These are phyloP conservation scores for Andrographis paniculata DNA, from an alignment of 305 asterid genomes.

Conservation along the genomic window DNA sequence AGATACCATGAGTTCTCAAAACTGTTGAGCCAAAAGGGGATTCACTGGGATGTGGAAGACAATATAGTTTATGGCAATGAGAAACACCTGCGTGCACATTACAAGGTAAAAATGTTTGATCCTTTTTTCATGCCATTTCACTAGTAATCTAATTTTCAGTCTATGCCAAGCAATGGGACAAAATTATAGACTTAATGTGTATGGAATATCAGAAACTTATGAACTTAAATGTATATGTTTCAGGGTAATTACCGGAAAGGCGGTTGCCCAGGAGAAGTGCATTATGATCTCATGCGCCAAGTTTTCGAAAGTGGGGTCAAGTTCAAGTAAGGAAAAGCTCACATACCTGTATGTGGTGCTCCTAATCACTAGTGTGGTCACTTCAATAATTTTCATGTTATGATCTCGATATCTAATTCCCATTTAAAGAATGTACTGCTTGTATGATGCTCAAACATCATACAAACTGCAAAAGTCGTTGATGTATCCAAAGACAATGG, in stretches of 20 bases:
- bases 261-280: slow-evolving; percentile 18
- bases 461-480: slow-evolving; percentile 10
- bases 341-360: background rate
- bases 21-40: slow-evolving; percentile 27
- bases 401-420: background rate
- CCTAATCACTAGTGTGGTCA: no score
- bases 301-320: slow-evolving; percentile 34
- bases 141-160: slow-evolving; percentile 7
- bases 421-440: slow-evolving; percentile 8
- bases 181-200: background rate
- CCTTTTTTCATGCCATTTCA: slow-evolving; percentile 5
- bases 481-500: background rate
- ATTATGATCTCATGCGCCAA: slow-evolving; percentile 33
- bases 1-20: slow-evolving; percentile 28
- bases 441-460: slow-evolving; percentile 6
- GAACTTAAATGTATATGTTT: slow-evolving; percentile 16
- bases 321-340: slow-evolving; percentile 14
- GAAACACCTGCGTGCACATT: slow-evolving; percentile 18
- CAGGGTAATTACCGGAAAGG: slow-evolving; percentile 19
- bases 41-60: slow-evolving; percentile 22
- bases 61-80: slow-evolving; percentile 26
- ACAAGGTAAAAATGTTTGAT: slow-evolving; percentile 20
- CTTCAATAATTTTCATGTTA: slow-evolving; percentile 8
- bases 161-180: background rate
- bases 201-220: slow-evolving; percentile 7